A percentile compares a stretch with the other conserved stretches of the same genome.
Conservation (phyloP, 2,329 filamentous ascomycete genomes). For the Mycosphaerella arachidis region DNA sequence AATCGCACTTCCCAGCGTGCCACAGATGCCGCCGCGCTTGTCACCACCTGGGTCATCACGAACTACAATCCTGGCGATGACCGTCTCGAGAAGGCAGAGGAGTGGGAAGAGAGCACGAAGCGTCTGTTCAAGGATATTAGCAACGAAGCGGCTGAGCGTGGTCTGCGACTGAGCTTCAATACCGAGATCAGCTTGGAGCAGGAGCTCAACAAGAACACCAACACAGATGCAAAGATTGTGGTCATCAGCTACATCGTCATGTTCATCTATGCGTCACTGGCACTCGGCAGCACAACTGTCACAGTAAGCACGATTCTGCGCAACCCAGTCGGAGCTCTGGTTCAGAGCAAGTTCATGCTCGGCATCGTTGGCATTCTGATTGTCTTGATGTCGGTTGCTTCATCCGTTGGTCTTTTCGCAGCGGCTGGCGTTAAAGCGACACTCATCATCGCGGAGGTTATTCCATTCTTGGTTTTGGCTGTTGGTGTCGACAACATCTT, state of each 20-base stretch:
- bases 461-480: slow-evolving; percentile 92
- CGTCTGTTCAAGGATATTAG: slow-evolving; percentile 71
- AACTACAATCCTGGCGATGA: slow-evolving; percentile 73
- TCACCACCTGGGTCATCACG: slow-evolving; percentile 91
- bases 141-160: slow-evolving; percentile 69
- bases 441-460: slow-evolving; percentile 96
- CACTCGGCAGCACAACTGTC: slow-evolving; percentile 81
- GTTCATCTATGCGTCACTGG: slow-evolving; percentile 94
- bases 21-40: slow-evolving; percentile 70
- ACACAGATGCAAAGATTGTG: slow-evolving; percentile 96
- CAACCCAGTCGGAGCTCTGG: slow-evolving; percentile 78
- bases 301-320: slow-evolving; percentile 70
- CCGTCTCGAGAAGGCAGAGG: slow-evolving; percentile 69
- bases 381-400: slow-evolving; percentile 93
- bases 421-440: slow-evolving; percentile 90
- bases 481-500: slow-evolving; percentile 99
- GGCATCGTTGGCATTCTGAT: slow-evolving; percentile 94
- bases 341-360: slow-evolving; percentile 94
- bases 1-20: slow-evolving; percentile 54
- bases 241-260: slow-evolving; percentile 97
- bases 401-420: slow-evolving; percentile 91
- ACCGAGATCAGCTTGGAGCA: slow-evolving; percentile 93
- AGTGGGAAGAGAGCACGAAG: slow-evolving; percentile 81
- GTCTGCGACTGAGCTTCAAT: slow-evolving; percentile 85
- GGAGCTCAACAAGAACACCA: slow-evolving; percentile 95